A percentile compares a stretch with the other conserved stretches of the same genome.
These are phyloP conservation scores for Diplosphaera chodatii DNA, from an alignment of 139 green algal species.

Conservation along the genomic window DNA sequence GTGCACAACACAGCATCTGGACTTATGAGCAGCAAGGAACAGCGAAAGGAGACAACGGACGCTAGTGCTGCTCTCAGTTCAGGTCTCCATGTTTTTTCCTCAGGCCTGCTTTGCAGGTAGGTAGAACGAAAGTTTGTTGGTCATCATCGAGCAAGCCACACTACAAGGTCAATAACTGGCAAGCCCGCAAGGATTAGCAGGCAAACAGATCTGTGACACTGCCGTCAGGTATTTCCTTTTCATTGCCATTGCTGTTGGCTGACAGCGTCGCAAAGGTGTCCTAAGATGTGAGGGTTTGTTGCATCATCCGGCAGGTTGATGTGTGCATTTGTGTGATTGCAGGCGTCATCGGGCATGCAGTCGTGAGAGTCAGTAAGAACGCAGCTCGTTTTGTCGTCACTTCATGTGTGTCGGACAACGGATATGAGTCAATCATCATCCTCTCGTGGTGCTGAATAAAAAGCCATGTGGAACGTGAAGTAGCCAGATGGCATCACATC, in stretches of 20 bases:
- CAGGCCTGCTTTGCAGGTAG: conserved; percentile 19
- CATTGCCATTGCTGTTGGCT: conserved; percentile 7
- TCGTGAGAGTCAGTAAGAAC: conserved; percentile 49
- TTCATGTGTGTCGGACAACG: neutral
- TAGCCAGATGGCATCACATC: too few species aligned
- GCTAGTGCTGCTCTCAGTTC: conserved; percentile 46
- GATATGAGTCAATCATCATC: conserved; percentile 2
- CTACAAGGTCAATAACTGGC: too few species aligned
- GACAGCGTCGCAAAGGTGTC: conserved; percentile 42
- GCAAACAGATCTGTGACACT: neutral
- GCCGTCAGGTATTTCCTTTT: conserved; percentile 16
- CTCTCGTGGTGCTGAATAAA: neutral
- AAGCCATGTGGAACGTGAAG: too few species aligned
- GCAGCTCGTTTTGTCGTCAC: conserved; percentile 33
- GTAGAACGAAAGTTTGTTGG: conserved; percentile 56
- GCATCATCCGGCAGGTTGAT: conserved; percentile 32
- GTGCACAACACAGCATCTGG: too few species aligned
- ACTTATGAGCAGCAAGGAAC: too few species aligned
- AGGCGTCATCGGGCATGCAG: too few species aligned
- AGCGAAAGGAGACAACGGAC: too few species aligned
- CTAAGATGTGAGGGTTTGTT: conserved; percentile 43
- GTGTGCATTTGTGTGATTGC: too few species aligned
- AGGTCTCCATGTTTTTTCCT: conserved; percentile 46
- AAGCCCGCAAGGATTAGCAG: too few species aligned
- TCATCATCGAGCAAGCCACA: conserved; percentile 15